Base-by-base conservation (phyloP, 2,329 filamentous ascomycete genomes). In the Blumeriella jaapii region DNA sequence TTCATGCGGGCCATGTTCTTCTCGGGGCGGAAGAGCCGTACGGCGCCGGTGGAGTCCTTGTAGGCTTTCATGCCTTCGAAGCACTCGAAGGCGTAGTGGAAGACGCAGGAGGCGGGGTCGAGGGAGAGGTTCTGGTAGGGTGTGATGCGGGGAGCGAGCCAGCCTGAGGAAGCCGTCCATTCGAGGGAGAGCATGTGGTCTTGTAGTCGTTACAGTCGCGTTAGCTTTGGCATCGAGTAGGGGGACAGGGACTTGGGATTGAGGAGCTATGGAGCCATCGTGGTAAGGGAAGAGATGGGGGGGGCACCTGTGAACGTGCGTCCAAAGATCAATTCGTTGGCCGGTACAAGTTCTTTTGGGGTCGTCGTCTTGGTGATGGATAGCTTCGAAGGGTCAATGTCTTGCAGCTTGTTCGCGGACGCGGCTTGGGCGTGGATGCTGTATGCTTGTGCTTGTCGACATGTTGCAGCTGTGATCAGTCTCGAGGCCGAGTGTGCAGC, bases 31-130 rank as follows among this genome's bases (percentile, higher is more conserved):
- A 98, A 98, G 36, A 98, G 68, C 36, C 89, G 78, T 49, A 94
- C 74, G 40, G 77, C 65, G 50, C 84, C 84, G 27, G 74, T 58
- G 53, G 71, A 74, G 64, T 93, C 85, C 62, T 89, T 93, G 71
- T 98, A 98, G 41, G 91, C 91, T 68, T 98, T 98, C 86, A 96
- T 94, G 50, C 91, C 91, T 67, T 98, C 91, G 62, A 98, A 98
- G 60, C 82, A 91, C 61, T 93, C 84, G 57, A 96, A 96, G 31
- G 85, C 91, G 62, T 98, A 98, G 71, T 98, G 91, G 64, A 98
- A 89, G 44, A 96, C 91, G 64, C 87, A 96, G 20, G 85, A 91
- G 27, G 91, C 85, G 16, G 91, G 91, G 60, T 96, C 91, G 52
- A 98, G 80, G 29, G 83, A 89, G 51, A 98, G 82, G 64, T 95